Base-by-base conservation (phyloP, 2,329 filamentous ascomycete species). In the Clonostachys byssicola region DNA sequence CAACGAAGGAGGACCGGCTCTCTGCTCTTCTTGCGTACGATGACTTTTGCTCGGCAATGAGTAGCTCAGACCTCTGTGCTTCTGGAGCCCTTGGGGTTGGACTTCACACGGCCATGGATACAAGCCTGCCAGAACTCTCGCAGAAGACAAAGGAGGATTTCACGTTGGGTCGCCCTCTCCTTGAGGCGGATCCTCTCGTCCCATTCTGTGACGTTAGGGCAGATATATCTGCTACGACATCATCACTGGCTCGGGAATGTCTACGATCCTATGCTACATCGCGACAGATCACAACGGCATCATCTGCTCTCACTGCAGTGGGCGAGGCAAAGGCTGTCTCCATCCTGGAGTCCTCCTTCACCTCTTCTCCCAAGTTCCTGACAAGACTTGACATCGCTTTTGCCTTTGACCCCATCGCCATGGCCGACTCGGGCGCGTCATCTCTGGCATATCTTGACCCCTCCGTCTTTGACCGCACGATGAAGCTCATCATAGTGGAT, bases 381-480 rank as follows among this genome's bases (percentile, higher is more conserved):
- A 64, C 58, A 4, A 74, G 81, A 23, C 63, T 69, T 44, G 79
- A 85, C 51, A 70, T 83, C 42, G 74, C 78, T 20, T 54, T 72
- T 13, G 82, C 83, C 2, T 85, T 86, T 52, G 81, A 85, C 51
- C 72, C 78, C 1, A 78, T 85, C 47, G 78, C 81, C 2, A 63
- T 68, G 3, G 67, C 74, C 0, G 75, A 77, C 33, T 77, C 74
- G 51, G 57, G 63, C 2, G 7, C 36, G 10, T 51, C 59, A 47
- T 43, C 54, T 16, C 56, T 56, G 14, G 54, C 59, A 8, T 72
- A 72, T 40, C 73, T 90, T 2, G 80, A 83, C 34, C 75, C 86
- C 0, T 92, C 89, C 0, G 82, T 86, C 1, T 90, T 96, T 54
- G 90, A 96, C 56, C 81, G 88, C 40, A 82, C 83, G 0, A 70